These are phyloP conservation scores for Zasmidium cellare DNA, from an alignment of 2,329 filamentous ascomycete species.

Conservation along the genomic window DNA sequence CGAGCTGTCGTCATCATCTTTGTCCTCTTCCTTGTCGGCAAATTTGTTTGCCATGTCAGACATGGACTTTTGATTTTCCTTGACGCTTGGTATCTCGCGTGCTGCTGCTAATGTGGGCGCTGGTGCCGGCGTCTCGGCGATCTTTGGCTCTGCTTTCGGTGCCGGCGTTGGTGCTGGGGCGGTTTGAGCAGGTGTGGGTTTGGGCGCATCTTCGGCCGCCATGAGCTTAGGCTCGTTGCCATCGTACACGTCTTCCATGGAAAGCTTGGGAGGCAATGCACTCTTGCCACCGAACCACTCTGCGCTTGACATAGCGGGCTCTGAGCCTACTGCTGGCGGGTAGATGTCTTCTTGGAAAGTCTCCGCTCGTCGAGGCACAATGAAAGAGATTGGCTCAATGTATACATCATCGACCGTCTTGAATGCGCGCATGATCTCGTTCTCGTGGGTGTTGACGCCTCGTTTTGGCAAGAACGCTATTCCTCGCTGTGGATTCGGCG, in stretches of 20 bases:
- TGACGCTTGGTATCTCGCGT: slow-evolving; percentile 64
- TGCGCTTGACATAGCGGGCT: slow-evolving; percentile 73
- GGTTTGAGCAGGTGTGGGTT: slow-evolving; percentile 26
- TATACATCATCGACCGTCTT: slow-evolving; percentile 95
- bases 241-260: slow-evolving; percentile 88
- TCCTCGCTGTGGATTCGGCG: slow-evolving; percentile 89
- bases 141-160: slow-evolving; percentile 49
- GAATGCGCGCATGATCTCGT: slow-evolving; percentile 92
- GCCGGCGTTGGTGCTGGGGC: slow-evolving; percentile 38
- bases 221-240: slow-evolving; percentile 79
- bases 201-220: slow-evolving; percentile 65
- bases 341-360: slow-evolving; percentile 97
- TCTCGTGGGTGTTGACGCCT: slow-evolving; percentile 93
- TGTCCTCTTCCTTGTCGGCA: slow-evolving; percentile 67
- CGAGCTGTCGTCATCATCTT: slow-evolving; percentile 68
- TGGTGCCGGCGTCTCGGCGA: slow-evolving; percentile 52
- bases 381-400: slow-evolving; percentile 97
- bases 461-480: slow-evolving; percentile 93
- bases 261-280: slow-evolving; percentile 84
- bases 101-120: slow-evolving; percentile 39
- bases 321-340: slow-evolving; percentile 77
- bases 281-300: slow-evolving; percentile 86
- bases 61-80: slow-evolving; percentile 85
- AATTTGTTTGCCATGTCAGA: slow-evolving; percentile 82
- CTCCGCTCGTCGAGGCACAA: slow-evolving; percentile 88